Evolutionary conservation across 2,329 filamentous ascomycete genomes (phyloP).

Genomic region (Pestalotiopsis sp.): DNA sequence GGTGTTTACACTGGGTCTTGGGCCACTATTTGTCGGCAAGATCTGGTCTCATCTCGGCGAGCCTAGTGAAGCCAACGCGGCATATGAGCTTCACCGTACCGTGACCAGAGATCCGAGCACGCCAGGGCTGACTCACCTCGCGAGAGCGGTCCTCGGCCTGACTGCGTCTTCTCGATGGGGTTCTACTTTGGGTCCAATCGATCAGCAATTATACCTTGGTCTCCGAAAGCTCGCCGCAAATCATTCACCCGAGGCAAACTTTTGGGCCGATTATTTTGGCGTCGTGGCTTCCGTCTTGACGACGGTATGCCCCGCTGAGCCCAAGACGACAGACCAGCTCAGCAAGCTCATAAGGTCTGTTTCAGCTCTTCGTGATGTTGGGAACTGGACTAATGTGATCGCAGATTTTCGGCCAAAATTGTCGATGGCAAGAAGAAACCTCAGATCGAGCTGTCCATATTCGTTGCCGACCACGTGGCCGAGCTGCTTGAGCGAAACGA

Average conservation of each 20-base stretch:
- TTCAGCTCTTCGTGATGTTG: not conserved
- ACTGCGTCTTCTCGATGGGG: constrained; percentile 75
- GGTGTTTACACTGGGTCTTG: constrained; percentile 43
- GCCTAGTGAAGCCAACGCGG: constrained; percentile 55
- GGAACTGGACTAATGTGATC: not conserved
- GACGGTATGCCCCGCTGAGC: constrained; percentile 41
- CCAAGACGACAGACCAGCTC: constrained; percentile 35
- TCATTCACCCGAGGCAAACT: constrained; percentile 38
- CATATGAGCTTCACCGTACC: constrained; percentile 71
- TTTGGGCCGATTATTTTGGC: constrained; percentile 57
- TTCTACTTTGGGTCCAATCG: constrained; percentile 53
- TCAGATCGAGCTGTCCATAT: constrained; percentile 26
- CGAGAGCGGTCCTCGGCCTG: constrained; percentile 70
- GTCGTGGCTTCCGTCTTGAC: constrained; percentile 45
- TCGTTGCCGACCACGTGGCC: constrained; percentile 19
- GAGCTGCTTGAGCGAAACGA: constrained; percentile 20
- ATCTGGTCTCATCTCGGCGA: constrained; percentile 54
- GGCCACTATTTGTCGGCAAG: constrained; percentile 45
- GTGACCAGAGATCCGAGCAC: constrained; percentile 66
- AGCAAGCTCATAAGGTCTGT: constrained; percentile 40
- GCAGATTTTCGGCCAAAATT: constrained; percentile 23
- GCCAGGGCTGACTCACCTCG: constrained; percentile 73
- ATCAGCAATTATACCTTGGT: constrained; percentile 42
- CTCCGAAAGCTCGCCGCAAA: constrained; percentile 42
- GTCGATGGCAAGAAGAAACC: constrained; percentile 26